These are phyloP conservation scores for Pholiota molesta DNA, from an alignment of 768 basidiomycete species.

Conservation along the genomic window DNA sequence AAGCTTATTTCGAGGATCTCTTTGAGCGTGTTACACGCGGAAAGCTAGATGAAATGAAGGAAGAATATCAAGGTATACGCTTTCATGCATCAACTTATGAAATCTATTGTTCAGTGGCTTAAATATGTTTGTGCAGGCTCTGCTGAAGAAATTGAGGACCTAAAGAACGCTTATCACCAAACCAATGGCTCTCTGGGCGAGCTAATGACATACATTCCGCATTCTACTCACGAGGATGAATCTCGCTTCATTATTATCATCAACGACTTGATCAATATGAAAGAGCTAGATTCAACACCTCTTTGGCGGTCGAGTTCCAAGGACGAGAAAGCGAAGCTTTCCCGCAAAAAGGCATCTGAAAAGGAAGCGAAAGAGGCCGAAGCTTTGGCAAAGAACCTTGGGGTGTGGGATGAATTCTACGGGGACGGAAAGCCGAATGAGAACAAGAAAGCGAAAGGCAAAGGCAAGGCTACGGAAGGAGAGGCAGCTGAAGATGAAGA, in stretches of 20 bases:
- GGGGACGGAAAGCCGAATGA: conserved; percentile 71
- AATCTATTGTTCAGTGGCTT: not conserved
- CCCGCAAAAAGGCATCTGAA: conserved; percentile 71
- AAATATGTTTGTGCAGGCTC: conserved; percentile 58
- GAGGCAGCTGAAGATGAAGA: conserved; percentile 57
- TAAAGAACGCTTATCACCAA: conserved; percentile 73
- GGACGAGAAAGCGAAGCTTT: conserved; percentile 79
- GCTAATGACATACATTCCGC: conserved; percentile 86
- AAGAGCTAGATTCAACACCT: conserved; percentile 55
- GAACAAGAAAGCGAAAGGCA: conserved; percentile 58
- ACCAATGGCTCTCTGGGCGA: conserved; percentile 74
- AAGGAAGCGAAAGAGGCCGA: conserved; percentile 89
- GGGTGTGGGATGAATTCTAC: conserved; percentile 95
- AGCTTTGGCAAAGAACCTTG: conserved; percentile 79
- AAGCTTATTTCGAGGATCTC: conserved; percentile 89
- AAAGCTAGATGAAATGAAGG: conserved; percentile 91
- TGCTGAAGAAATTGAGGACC: conserved; percentile 78
- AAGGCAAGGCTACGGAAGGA: conserved; percentile 40
- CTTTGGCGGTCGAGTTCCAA: conserved; percentile 73
- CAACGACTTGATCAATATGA: conserved; percentile 63
- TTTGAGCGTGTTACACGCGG: conserved; percentile 87
- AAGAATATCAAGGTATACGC: conserved; percentile 83
- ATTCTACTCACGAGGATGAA: conserved; percentile 85
- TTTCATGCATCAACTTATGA: not conserved
- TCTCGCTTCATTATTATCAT: conserved; percentile 75